Base-by-base conservation (phyloP, 768 basidiomycete species). In the Suillus ampliporus region DNA sequence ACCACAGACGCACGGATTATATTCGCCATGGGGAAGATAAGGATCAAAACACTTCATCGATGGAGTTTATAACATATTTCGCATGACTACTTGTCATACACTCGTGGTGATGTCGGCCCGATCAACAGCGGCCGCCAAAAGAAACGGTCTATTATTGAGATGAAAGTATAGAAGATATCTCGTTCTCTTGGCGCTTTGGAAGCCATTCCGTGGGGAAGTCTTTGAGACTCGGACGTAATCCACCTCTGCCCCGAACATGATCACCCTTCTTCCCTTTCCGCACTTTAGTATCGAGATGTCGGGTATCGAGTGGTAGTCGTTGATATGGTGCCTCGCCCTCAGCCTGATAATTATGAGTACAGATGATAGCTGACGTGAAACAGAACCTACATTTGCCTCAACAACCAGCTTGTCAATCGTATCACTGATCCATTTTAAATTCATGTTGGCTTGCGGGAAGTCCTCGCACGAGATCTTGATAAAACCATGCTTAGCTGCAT, bases 401-500 rank as follows among this genome's bases (percentile, higher is more conserved):
- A 75, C 77, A 64, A 98, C 74, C 47, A 99, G 77, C 67, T 83
- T 79, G 70, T 95, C 91, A 60, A 99, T 75, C 17, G 87, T 83
- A 72, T 99, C 96, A 67, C 90, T 91, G 44, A 91, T 93, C 91
- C 94, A 97, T 76, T 96, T 97, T 69, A 97, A 80, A 76, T 99
- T 99, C 91, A 92, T 90, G 31, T 86, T 82, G 2, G 89, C 85
- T 67, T 86, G 82, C 8, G 89, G 87, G 76, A 94, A 97, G 75
- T 91, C 86, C 69, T 98, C 96, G 71, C 92, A 95, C 1, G 91
- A 84, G 64, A 99, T 91, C 79, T 95, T 95, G 76, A 99, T 81
- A 77, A 86, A 96, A 5, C 96, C 96, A 61, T 93, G 84, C 73
- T 82, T 85, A 11, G 72, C 75, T 51, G 80, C 80, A 47, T 83